Evolutionary conservation across 2,329 filamentous ascomycete genomes (phyloP), one percentile per base, ranked within the genome.

Genomic region (Penicillium freii): DNA sequence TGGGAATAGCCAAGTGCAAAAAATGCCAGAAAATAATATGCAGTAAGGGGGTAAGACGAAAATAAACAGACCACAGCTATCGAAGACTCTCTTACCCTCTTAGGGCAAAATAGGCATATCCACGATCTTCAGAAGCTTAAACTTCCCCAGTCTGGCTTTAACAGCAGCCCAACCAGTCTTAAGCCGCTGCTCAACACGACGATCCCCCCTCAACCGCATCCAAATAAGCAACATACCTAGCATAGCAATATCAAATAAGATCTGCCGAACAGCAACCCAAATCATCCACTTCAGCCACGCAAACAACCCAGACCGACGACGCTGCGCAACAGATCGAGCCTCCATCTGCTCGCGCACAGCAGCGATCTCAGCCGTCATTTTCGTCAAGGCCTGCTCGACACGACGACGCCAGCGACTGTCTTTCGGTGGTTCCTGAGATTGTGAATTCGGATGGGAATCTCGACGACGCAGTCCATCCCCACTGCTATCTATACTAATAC

Each of bases 321-420:
- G 82, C 60, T 84, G 84, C 77, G 89, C 89, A 63, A 93, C 84
- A 13, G 89, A 82, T 0, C 90, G 87, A 0, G 86, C 84, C 53
- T 91, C 88, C 64, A 97, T 88, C 71, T 97, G 92, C 75, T 99
- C 94, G 36, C 94, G 84, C 60, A 97, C 77, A 0, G 94, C 94
- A 1, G 94, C 92, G 33, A 99, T 86, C 75, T 99, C 94, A 17
- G 92, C 89, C 5, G 92, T 96, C 77, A 97, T 87, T 66, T 92
- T 90, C 55, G 93, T 90, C 56, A 97, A 81, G 23, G 91, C 90
- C 43, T 87, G 84, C 77, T 97, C 93, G 60, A 97, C 88, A 66
- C 89, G 87, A 58, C 84, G 87, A 51, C 89, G 87, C 91, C 92
- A 96, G 68, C 85, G 86, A 59, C 77, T 63, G 31, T 64, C 86